A percentile compares a stretch with the other conserved stretches of the same genome.
Evolutionary conservation across 176 grass and related monocot species (phyloP).

Genomic region (Aegilops speltoides): DNA sequence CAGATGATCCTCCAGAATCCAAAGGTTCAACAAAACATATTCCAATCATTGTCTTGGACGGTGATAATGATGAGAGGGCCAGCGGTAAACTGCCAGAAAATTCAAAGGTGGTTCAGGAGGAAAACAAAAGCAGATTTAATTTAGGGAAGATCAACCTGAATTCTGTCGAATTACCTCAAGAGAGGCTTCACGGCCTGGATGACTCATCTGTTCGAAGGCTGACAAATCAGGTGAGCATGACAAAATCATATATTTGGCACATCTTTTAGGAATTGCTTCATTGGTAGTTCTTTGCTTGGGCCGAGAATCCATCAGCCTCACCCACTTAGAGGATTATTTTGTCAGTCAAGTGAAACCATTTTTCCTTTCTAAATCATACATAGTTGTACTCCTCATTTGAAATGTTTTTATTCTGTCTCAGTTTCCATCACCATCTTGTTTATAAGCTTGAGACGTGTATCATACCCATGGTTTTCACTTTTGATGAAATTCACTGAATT

Average conservation of each 20-base stretch:
- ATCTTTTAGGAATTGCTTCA: conserved; percentile 2
- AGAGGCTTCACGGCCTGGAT: conserved; percentile 7
- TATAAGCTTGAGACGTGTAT: background rate
- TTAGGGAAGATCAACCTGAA: conserved; percentile 22
- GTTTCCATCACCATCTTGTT: background rate
- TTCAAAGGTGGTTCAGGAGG: conserved; percentile 22
- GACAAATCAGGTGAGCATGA: conserved; percentile 41
- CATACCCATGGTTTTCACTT: background rate
- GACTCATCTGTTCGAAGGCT: conserved; percentile 29
- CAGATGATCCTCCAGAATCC: conserved; percentile 57
- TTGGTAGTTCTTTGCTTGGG: background rate
- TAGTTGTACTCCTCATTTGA: background rate
- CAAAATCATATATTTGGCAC: background rate
- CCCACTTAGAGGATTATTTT: background rate
- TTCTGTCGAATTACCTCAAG: conserved; percentile 25
- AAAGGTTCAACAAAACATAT: conserved; percentile 48
- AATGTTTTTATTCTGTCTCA: background rate
- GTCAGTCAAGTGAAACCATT: background rate
- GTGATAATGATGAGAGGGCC: conserved; percentile 34
- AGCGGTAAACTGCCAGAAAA: conserved; percentile 34
- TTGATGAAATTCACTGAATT: no score
- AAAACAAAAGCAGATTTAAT: conserved; percentile 36
- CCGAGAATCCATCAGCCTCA: background rate
- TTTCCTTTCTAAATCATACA: background rate
- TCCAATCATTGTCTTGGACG: conserved; percentile 35